Base-by-base conservation (phyloP, 768 basidiomycete genomes). In the Suillus subluteus region DNA sequence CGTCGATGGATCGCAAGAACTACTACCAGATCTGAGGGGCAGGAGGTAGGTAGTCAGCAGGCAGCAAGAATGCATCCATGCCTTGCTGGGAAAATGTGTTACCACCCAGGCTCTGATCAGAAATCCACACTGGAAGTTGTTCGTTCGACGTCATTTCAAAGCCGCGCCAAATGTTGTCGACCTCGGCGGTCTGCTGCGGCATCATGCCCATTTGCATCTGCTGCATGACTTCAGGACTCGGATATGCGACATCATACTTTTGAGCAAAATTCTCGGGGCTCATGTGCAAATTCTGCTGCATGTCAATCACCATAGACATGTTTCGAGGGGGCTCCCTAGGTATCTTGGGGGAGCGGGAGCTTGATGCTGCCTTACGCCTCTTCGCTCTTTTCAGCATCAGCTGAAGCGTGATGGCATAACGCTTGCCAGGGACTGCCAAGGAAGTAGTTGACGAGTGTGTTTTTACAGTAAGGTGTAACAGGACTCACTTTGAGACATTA, bases 321-420 rank as follows among this genome's bases (percentile, higher is more conserved):
- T 83, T 74, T 26, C 85, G 84, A 69, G 84, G 86, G 56, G 82
- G 72, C 54, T 89, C 89, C 48, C 88, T 86, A 7, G 84, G 69
- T 16, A 83, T 74, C 68, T 86, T 84, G 1, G 90, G 90, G 21
- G 91, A 92, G 21, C 85, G 86, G 16, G 89, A 85, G 21, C 79
- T 75, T 40, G 88, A 87, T 15, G 82, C 78, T 1, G 82, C 71
- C 63, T 79, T 87, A 66, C 91, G 85, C 66, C 87, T 90, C 76
- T 86, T 85, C 41, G 87, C 86, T 65, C 90, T 83, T 78, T 94
- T 94, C 63, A 98, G 76, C 91, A 97, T 97, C 50, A 96, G 80
- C 69, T 94, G 92, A 23, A 98, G 82, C 6, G 95, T 96, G 44
- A 95, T 78, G 11, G 96, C 96, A 71, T 98, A 98, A 63, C 96